These are phyloP conservation scores for Ilyonectria sp. DNA, from an alignment of 2,329 filamentous ascomycete species.

Conservation along the genomic window DNA sequence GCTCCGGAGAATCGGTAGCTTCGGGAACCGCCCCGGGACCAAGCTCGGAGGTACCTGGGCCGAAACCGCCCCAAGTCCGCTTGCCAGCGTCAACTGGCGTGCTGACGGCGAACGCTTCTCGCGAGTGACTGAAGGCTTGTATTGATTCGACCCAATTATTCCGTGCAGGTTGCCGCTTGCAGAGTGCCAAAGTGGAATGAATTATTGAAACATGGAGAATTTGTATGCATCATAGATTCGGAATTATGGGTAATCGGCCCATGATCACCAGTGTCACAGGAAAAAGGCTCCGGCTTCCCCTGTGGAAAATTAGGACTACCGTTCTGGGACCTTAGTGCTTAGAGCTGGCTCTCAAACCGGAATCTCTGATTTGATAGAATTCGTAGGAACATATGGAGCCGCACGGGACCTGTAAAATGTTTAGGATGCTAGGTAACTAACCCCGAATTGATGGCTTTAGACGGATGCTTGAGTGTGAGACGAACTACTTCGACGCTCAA, in stretches of 20 bases:
- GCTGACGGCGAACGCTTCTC: background rate
- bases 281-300: background rate
- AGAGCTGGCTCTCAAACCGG: background rate
- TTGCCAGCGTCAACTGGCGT: background rate
- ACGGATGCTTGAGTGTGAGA: background rate
- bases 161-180: background rate
- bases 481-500: background rate
- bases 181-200: background rate
- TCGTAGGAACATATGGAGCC: background rate
- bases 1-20: conserved; percentile 31
- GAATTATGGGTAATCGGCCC: conserved; percentile 29
- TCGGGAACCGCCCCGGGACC: conserved; percentile 12
- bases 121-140: background rate
- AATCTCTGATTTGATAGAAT: background rate
- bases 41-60: conserved; percentile 9
- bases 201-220: conserved; percentile 17
- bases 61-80: conserved; percentile 1
- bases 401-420: background rate
- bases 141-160: background rate
- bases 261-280: conserved; percentile 6
- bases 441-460: background rate
- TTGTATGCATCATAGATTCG: conserved; percentile 20
- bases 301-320: background rate
- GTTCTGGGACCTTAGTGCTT: background rate
- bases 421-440: background rate